Percentiles rank a stretch among this genome's conserved stretches.
These are phyloP conservation scores for Limonomyces culmigenus DNA, from an alignment of 1,284 basidiomycete genomes.

Conservation along the genomic window DNA sequence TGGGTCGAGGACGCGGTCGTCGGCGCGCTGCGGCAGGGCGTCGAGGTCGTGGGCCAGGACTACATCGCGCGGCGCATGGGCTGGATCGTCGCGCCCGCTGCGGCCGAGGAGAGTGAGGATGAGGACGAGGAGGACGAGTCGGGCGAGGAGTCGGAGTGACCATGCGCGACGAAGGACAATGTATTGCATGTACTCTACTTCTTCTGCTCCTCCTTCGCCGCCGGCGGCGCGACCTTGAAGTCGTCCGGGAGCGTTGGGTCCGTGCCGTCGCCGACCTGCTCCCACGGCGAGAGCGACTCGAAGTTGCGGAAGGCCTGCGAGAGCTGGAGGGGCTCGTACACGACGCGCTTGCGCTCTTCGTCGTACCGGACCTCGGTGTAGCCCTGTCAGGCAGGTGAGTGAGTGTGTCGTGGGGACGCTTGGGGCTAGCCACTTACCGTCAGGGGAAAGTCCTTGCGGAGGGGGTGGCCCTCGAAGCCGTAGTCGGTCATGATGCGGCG, in stretches of 20 bases:
- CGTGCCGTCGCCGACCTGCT: slow-evolving; percentile 83
- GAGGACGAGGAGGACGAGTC: slow-evolving; percentile 11
- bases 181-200: slow-evolving; percentile 15
- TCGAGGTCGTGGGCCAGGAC: slow-evolving; percentile 81
- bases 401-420: slow-evolving; percentile 1
- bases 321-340: slow-evolving; percentile 94
- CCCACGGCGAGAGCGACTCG: slow-evolving; percentile 90
- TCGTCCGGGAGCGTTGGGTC: slow-evolving; percentile 52
- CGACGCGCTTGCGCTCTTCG: slow-evolving; percentile 96
- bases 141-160: slow-evolving; percentile 14
- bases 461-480: slow-evolving; percentile 95
- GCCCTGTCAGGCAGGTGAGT: slow-evolving; percentile 30
- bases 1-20: slow-evolving; percentile 93
- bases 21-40: slow-evolving; percentile 63
- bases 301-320: slow-evolving; percentile 99
- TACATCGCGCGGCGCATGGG: slow-evolving; percentile 73
- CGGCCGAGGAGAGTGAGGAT: slow-evolving; percentile 6
- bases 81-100: slow-evolving; percentile 28
- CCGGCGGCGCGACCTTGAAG: slow-evolving; percentile 52
- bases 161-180: too few relatives aligned
- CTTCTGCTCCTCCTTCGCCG: slow-evolving; percentile 51
- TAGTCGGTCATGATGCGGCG: slow-evolving; percentile 98
- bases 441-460: slow-evolving; percentile 96
- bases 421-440: slow-evolving; percentile 36
- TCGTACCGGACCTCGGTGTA: slow-evolving; percentile 98